Evolutionary conservation across 805 yeast genomes (phyloP), one percentile per base, ranked within the genome.

Genomic region (Wickerhamiella alocasiicola): DNA sequence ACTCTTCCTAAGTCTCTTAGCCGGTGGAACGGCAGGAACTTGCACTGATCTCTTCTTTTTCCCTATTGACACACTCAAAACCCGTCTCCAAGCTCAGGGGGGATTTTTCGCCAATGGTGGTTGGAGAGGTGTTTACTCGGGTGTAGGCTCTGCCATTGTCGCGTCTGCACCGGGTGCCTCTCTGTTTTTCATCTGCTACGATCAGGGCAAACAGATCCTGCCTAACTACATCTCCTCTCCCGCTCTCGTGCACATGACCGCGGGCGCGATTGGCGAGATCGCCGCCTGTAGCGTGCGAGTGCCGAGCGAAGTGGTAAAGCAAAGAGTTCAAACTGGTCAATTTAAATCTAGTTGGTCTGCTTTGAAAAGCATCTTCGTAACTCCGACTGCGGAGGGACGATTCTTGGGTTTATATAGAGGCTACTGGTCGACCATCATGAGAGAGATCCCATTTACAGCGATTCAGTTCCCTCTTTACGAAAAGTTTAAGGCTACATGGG

Each of bases 381-480:
- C 82, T 56, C 62, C 69, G 46, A 66, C 77, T 1, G 88, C 91
- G 1, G 94, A 84, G 59, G 94, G 95, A 3, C 64, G 76, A 0
- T 49, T 81, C 17, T 62, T 70, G 28, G 95, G 95, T 2, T 65
- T 91, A 4, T 91, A 91, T 56, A 68, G 97, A 49, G 99, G 99
- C 6, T 91, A 94, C 85, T 67, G 74, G 17, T 77, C 94, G 11
- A 91, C 99, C 1, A 78, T 91, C 31, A 69, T 87, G 76, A 70
- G 99, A 45, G 99, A 91, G 54, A 88, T 91, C 33, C 98, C 99
- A 4, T 91, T 91, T 63, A 91, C 99, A 0, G 70, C 87, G 57
- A 84, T 91, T 43, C 98, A 91, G 56, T 91, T 87, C 63, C 98
- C 98, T 4, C 61, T 91, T 28, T 91, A 91, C 57, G 99, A 91